These are phyloP conservation scores for Botrytis hyacinthi DNA, from an alignment of 2,329 filamentous ascomycete species.

Conservation along the genomic window DNA sequence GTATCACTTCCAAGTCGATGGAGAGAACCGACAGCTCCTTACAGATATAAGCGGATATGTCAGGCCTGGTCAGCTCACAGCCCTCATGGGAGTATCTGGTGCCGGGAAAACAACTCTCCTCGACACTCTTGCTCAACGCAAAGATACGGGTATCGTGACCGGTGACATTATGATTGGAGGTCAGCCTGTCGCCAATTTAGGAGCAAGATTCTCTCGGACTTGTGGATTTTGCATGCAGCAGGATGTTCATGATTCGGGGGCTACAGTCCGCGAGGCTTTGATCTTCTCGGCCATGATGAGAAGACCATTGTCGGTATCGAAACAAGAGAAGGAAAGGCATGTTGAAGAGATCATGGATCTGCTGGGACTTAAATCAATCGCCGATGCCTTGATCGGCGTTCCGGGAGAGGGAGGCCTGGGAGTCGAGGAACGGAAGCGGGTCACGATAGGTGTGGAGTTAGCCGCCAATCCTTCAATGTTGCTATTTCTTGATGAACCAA, in stretches of 20 bases:
- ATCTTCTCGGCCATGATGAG: neutral
- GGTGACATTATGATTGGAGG: neutral
- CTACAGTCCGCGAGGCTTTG: neutral
- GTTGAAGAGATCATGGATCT: neutral
- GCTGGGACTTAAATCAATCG: neutral
- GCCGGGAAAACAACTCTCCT: neutral
- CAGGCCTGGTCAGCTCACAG: constrained; percentile 2
- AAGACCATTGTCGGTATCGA: neutral
- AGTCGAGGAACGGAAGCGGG: neutral
- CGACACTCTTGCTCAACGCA: neutral
- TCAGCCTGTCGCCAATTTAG: neutral
- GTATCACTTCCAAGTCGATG: neutral
- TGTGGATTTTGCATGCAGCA: neutral
- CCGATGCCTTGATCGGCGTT: neutral
- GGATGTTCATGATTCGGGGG: neutral
- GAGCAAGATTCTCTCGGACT: neutral
- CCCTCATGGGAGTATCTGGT: neutral
- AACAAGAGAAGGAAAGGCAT: neutral
- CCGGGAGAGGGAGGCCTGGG: neutral
- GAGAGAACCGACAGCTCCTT: neutral
- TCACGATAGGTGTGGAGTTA: neutral
- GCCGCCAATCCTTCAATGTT: neutral
- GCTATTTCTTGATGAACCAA: neutral
- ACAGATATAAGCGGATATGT: neutral
- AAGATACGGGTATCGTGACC: neutral